Base-by-base conservation (phyloP, 2,329 filamentous ascomycete genomes). In the Pseudocercospora ulei region DNA sequence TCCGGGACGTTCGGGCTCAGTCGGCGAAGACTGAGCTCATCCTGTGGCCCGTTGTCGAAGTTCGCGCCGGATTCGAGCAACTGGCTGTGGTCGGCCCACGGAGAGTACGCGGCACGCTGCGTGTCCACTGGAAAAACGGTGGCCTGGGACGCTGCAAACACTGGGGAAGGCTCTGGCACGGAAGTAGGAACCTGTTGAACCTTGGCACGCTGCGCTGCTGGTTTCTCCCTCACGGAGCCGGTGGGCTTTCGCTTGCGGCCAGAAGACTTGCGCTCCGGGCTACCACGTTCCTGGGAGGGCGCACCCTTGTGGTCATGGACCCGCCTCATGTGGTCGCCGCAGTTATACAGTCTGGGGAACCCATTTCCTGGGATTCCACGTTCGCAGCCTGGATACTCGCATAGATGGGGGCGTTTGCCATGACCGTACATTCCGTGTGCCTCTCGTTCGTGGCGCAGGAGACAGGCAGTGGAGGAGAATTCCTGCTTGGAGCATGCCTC, bases 361-460 rank as follows among this genome's bases (percentile, higher is more conserved):
- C 88, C 88, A 60, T 88, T 85, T 54, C 85, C 86, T 14, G 75
- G 69, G 20, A 80, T 69, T 41, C 84, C 78, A 49, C 88, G 80
- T 57, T 95, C 86, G 57, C 88, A 96, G 46, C 83, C 85, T 17
- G 80, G 72, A 62, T 88, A 90, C 43, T 78, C 76, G 73, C 88
- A 96, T 35, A 90, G 75, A 60, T 88, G 87, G 8, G 88, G 87
- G 64, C 92, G 88, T 56, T 88, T 82, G 46, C 87, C 87, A 54
- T 95, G 87, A 48, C 87, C 87, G 59, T 95, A 88, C 72, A 95
- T 82, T 53, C 85, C 87, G 60, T 96, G 88, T 35, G 87, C 87
- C 67, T 96, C 88, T 44, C 88, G 80, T 69, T 95, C 88, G 58
- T 96, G 88, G 45, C 88, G 83, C 45, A 95, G 81, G 16, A 94